phyloP scores from a whole-genome alignment of 2,329 filamentous ascomycete genomes.

The Fusarium floridanum region DNA sequence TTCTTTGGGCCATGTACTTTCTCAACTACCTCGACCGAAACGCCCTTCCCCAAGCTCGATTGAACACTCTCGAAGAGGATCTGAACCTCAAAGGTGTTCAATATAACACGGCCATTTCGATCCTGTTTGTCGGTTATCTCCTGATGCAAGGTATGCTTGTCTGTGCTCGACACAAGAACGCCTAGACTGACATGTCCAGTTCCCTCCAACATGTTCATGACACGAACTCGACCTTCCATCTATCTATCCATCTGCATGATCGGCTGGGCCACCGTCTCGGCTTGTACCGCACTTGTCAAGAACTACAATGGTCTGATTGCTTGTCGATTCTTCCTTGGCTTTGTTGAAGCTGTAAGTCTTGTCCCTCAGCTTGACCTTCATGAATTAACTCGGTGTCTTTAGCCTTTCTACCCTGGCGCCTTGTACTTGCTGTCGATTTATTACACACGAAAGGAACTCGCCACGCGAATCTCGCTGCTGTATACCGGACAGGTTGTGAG shows the following conservation, averaged over 20 bases:
- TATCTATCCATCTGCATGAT: conserved; percentile 23
- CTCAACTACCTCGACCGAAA: conserved; percentile 45
- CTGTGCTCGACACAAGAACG: too few relatives aligned
- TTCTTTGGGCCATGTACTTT: conserved; percentile 43
- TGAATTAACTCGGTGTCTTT: neutral
- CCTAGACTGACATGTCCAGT: too few relatives aligned
- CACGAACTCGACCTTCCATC: conserved; percentile 21
- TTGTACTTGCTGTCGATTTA: conserved; percentile 28
- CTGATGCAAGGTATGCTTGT: conserved; percentile 35
- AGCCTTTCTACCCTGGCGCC: conserved; percentile 29
- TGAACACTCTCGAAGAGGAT: conserved; percentile 39
- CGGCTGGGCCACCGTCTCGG: conserved; percentile 22
- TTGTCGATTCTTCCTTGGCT: conserved; percentile 25
- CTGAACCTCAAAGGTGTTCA: conserved; percentile 35
- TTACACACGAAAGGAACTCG: conserved; percentile 28
- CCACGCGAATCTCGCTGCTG: conserved; percentile 24
- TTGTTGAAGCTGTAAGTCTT: conserved; percentile 21
- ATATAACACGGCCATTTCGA: conserved; percentile 40
- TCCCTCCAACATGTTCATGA: conserved; percentile 30
- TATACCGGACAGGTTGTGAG: conserved; percentile 56
- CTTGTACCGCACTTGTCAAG: conserved; percentile 7
- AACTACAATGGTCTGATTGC: conserved; percentile 17
- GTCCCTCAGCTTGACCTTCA: conserved; percentile 46
- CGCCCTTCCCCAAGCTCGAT: conserved; percentile 38
- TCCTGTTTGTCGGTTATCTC: conserved; percentile 39